phyloP scores from a whole-genome alignment of 768 basidiomycete genomes.

The Tylopilus sp. region DNA sequence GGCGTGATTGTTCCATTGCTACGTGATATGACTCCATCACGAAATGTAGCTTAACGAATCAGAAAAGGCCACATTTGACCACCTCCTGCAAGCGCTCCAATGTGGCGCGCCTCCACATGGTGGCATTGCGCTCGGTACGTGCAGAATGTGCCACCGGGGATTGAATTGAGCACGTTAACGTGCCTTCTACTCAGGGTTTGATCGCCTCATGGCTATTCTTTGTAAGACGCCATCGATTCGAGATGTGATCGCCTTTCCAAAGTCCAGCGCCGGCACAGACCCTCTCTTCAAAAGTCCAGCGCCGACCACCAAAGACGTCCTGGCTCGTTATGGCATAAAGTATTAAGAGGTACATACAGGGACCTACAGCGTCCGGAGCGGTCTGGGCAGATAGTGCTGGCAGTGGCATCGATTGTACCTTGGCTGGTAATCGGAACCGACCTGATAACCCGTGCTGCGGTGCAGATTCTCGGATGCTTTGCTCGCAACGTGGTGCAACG shows the following conservation, averaged over 20 bases:
- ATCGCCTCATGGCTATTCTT: constrained; percentile 88
- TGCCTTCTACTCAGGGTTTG: constrained; percentile 61
- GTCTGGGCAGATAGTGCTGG: neutral
- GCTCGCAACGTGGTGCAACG: neutral
- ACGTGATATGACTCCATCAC: constrained; percentile 8
- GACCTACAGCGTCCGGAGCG: neutral
- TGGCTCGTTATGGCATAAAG: constrained; percentile 65
- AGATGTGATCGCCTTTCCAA: constrained; percentile 97
- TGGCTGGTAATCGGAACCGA: neutral
- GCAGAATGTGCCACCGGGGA: constrained; percentile 2
- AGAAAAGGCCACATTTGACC: constrained; percentile 76
- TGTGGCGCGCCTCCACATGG: constrained; percentile 96
- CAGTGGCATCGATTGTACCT: neutral
- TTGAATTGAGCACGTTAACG: constrained; percentile 5
- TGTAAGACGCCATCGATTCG: constrained; percentile 85
- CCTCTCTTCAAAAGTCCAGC: constrained; percentile 88
- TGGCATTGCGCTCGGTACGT: constrained; percentile 84
- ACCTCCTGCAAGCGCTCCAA: constrained; percentile 80
- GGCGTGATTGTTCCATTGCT: constrained; percentile 14
- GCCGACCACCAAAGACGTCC: constrained; percentile 43
- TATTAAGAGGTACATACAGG: constrained; percentile 8
- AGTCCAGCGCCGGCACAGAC: constrained; percentile 80
- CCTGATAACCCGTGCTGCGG: neutral
- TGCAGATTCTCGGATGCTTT: neutral
- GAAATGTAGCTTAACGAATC: constrained; percentile 60